These are phyloP conservation scores for Phytophthora aleatoria DNA, from an alignment of 352 stramenopile species.

Conservation along the genomic window DNA sequence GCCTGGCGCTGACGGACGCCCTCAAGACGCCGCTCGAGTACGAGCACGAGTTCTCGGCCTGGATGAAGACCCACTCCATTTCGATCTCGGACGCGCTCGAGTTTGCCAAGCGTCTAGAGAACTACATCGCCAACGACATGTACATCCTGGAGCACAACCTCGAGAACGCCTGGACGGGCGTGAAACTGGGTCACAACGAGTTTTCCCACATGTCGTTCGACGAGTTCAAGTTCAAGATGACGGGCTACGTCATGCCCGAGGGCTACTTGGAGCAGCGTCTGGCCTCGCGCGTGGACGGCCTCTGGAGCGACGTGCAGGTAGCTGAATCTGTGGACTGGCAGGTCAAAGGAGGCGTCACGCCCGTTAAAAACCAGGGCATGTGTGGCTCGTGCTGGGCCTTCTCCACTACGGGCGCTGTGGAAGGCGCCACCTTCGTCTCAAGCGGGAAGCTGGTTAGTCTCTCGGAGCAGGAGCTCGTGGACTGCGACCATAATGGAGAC, in stretches of 20 bases:
- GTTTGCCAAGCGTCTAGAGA: constrained; percentile 71
- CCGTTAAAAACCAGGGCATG: constrained; percentile 94
- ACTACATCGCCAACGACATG: constrained; percentile 85
- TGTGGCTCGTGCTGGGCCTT: constrained; percentile 98
- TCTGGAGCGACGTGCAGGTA: constrained; percentile 46
- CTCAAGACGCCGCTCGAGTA: constrained; percentile 75
- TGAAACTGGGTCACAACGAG: constrained; percentile 59
- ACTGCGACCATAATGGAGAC: constrained; percentile 96
- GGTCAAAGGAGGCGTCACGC: constrained; percentile 91
- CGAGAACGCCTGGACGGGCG: constrained; percentile 67
- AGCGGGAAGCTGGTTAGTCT: constrained; percentile 91
- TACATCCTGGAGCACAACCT: constrained; percentile 90
- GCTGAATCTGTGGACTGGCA: constrained; percentile 95
- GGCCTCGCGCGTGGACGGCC: constrained; percentile 35
- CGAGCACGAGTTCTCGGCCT: constrained; percentile 73
- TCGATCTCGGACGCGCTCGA: constrained; percentile 69
- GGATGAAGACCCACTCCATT: constrained; percentile 57
- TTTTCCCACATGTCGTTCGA: constrained; percentile 93
- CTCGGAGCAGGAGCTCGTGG: constrained; percentile 98
- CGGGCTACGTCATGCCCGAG: constrained; percentile 53
- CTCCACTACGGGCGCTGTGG: constrained; percentile 96
- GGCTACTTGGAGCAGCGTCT: constrained; percentile 71
- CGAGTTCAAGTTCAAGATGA: constrained; percentile 91
- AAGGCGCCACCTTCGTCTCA: constrained; percentile 96
- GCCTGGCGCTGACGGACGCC: constrained; percentile 35